phyloP scores from a whole-genome alignment of 768 basidiomycete species.

The Rhodosporidiobolus odoratus region DNA sequence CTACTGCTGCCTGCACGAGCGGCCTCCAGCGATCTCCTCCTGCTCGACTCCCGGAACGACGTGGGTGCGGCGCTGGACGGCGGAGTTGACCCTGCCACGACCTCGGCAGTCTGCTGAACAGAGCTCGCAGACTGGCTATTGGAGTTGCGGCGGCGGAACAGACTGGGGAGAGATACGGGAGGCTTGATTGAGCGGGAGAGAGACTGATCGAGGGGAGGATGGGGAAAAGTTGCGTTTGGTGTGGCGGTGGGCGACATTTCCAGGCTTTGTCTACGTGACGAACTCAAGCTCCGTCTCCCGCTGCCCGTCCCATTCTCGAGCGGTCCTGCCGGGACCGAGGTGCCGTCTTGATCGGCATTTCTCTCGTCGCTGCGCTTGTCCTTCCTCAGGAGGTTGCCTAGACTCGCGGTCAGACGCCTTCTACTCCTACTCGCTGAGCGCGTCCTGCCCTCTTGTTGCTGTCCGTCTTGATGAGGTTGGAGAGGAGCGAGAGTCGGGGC shows the following conservation, averaged over 20 bases:
- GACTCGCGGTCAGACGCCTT: slow-evolving; percentile 11
- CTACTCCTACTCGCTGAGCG: slow-evolving; percentile 1
- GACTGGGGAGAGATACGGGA: slow-evolving; percentile 20
- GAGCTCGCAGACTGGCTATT: not conserved
- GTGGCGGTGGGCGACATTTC: not conserved
- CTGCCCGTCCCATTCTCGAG: not conserved
- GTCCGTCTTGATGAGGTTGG: not conserved
- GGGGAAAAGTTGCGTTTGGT: not conserved
- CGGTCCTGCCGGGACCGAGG: not conserved
- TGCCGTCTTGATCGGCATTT: not conserved
- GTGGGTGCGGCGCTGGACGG: not conserved
- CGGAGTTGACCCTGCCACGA: no score
- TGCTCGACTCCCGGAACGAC: not conserved
- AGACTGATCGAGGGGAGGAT: not conserved
- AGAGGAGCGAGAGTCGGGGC: not conserved
- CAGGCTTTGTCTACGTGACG: not conserved
- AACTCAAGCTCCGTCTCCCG: slow-evolving; percentile 2
- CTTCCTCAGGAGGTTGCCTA: slow-evolving; percentile 8
- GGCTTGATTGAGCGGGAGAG: slow-evolving; percentile 5
- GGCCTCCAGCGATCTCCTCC: not conserved
- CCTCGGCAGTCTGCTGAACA: no score
- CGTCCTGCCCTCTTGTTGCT: not conserved
- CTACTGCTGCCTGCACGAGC: not conserved
- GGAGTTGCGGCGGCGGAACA: slow-evolving; percentile 28
- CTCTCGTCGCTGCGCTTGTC: slow-evolving; percentile 3